Conservation (phyloP, 148 eudicot species). For the Persicaria tinctoria region DNA sequence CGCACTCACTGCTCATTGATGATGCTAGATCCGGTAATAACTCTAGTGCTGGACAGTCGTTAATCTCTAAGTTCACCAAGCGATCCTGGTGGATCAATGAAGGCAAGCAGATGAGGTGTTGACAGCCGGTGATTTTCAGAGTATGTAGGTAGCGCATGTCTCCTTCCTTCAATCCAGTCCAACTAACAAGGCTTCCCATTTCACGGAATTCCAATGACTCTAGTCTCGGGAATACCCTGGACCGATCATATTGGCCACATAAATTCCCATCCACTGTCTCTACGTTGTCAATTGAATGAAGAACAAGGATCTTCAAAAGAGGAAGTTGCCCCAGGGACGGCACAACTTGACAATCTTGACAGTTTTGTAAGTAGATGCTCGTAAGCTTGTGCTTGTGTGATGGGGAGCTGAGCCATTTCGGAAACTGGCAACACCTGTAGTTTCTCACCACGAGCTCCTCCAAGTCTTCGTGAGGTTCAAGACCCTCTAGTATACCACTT, state of each 20-base stretch:
- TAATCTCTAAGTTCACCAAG: too few species aligned
- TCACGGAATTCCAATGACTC: background rate
- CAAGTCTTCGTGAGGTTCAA: background rate
- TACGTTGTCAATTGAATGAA: background rate
- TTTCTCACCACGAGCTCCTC: background rate
- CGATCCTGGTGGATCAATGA: too few species aligned
- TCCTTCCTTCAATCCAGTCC: too few species aligned
- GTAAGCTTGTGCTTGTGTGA: background rate
- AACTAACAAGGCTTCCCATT: too few species aligned
- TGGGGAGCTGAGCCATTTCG: background rate
- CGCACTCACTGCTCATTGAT: too few species aligned
- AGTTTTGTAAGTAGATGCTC: background rate
- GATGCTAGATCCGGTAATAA: too few species aligned
- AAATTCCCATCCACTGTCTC: background rate
- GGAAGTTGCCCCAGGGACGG: background rate
- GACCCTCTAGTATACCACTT: background rate
- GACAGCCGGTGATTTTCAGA: too few species aligned
- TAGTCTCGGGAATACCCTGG: background rate
- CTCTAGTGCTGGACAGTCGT: too few species aligned
- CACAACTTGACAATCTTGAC: background rate
- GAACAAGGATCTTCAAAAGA: background rate
- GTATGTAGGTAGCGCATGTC: too few species aligned
- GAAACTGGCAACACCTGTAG: background rate
- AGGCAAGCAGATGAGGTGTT: too few species aligned
- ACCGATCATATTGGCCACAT: background rate